phyloP scores from a whole-genome alignment of 495 filamentous ascomycete genomes.

The Lophium mytilinum region DNA sequence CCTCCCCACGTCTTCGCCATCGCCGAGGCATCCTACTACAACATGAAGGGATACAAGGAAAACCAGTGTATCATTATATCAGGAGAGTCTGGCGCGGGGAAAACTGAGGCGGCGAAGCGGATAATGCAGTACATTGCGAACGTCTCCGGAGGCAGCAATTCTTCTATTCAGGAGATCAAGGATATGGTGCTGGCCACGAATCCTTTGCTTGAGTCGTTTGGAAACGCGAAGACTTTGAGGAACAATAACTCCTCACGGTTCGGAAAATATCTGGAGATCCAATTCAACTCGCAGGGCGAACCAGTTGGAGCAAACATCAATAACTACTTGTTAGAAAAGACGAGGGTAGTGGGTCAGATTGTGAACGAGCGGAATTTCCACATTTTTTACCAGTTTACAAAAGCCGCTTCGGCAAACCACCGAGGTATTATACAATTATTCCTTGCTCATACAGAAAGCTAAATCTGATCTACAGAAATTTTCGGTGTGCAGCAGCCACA shows the following conservation, averaged over 20 bases:
- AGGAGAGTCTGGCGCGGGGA: slow-evolving; percentile 95
- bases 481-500: slow-evolving; percentile 89
- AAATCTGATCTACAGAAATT: slow-evolving; percentile 37
- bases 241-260: slow-evolving; percentile 99
- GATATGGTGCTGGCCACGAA: slow-evolving; percentile 99
- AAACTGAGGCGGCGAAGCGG: slow-evolving; percentile 98
- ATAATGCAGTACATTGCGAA: slow-evolving; percentile 99
- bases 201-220: slow-evolving; percentile 93
- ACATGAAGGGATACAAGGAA: slow-evolving; percentile 99
- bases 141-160: slow-evolving; percentile 80
- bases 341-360: slow-evolving; percentile 92
- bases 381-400: slow-evolving; percentile 98
- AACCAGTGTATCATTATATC: slow-evolving; percentile 99
- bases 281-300: slow-evolving; percentile 90
- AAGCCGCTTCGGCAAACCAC: slow-evolving; percentile 81
- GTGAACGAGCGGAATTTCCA: slow-evolving; percentile 96
- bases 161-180: slow-evolving; percentile 94
- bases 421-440: slow-evolving; percentile 41
- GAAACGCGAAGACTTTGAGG: slow-evolving; percentile 93
- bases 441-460: neutral
- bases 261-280: slow-evolving; percentile 95
- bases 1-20: slow-evolving; percentile 97
- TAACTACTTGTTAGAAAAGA: slow-evolving; percentile 95
- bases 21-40: slow-evolving; percentile 94
- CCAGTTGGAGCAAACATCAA: slow-evolving; percentile 96